These are phyloP conservation scores for Mycena albidolilacea DNA, from an alignment of 768 basidiomycete species.

Conservation along the genomic window DNA sequence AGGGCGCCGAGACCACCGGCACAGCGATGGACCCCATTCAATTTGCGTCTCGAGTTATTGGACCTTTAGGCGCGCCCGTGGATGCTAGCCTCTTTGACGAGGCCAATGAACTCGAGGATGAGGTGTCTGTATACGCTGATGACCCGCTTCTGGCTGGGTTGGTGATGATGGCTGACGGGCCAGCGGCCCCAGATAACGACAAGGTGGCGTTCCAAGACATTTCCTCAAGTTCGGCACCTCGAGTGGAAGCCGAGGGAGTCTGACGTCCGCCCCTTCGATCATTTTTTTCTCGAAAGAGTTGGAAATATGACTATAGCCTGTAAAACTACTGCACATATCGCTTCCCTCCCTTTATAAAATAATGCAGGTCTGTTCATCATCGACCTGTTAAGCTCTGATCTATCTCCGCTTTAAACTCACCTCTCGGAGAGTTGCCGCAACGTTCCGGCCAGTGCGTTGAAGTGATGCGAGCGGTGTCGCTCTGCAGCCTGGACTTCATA, in stretches of 20 bases:
- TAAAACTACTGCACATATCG: no score
- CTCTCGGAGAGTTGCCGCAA: no score
- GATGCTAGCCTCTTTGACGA: conserved; percentile 40
- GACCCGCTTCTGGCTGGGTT: conserved; percentile 46
- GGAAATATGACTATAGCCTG: no score
- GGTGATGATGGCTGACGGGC: conserved; percentile 19
- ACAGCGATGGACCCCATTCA: background rate
- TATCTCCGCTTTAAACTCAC: no score
- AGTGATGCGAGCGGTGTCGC: no score
- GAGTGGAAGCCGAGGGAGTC: background rate
- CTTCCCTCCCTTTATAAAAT: no score
- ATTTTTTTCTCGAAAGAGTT: background rate
- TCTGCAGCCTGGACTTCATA: no score
- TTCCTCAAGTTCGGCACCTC: background rate
- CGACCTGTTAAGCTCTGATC: no score
- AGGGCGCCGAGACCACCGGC: conserved; percentile 31
- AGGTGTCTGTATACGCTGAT: conserved; percentile 40
- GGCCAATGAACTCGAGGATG: conserved; percentile 35
- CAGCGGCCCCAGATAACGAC: background rate
- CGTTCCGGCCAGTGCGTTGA: no score
- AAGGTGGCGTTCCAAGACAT: background rate
- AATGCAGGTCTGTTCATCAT: no score
- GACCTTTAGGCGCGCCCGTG: conserved; percentile 47
- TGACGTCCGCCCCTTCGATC: background rate
- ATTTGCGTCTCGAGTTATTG: conserved; percentile 47